Conservation (phyloP, 2,329 filamentous ascomycete species). For the Colletotrichum musicola region DNA sequence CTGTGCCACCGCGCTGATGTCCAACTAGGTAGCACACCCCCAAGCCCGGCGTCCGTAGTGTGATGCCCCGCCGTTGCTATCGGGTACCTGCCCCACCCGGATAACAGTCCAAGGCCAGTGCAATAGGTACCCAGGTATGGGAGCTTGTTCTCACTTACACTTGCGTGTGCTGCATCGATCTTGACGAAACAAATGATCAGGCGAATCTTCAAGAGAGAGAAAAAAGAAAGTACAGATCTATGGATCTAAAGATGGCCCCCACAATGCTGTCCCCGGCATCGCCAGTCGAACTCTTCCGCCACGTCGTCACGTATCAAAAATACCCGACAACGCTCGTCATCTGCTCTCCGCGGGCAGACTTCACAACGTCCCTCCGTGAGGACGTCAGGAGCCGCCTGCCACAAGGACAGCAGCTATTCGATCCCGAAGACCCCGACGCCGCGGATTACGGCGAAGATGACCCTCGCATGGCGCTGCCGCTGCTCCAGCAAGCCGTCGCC, state of each 20-base stretch:
- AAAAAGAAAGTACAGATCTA: no score
- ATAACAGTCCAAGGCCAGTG: no score
- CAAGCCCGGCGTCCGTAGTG: no score
- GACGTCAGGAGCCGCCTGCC: constrained; percentile 52
- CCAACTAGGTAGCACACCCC: no score
- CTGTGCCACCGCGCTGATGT: no score
- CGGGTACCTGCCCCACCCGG: no score
- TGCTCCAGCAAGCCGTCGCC: constrained; percentile 77
- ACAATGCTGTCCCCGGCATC: constrained; percentile 65
- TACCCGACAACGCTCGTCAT: constrained; percentile 77
- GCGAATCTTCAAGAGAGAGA: no score
- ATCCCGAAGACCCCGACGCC: background rate
- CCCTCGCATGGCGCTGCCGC: constrained; percentile 70
- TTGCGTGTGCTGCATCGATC: no score
- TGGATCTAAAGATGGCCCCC: constrained; percentile 42
- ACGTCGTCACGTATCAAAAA: constrained; percentile 68
- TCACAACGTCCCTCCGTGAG: constrained; percentile 69
- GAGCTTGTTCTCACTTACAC: no score
- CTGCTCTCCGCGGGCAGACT: constrained; percentile 74
- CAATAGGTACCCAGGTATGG: no score
- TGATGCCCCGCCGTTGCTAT: no score
- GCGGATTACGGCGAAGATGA: background rate
- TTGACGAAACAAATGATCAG: no score
- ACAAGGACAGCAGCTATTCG: constrained; percentile 2
- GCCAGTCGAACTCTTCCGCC: constrained; percentile 73